Conservation (phyloP, 345 rosid genomes). For the Nasturtium officinale region DNA sequence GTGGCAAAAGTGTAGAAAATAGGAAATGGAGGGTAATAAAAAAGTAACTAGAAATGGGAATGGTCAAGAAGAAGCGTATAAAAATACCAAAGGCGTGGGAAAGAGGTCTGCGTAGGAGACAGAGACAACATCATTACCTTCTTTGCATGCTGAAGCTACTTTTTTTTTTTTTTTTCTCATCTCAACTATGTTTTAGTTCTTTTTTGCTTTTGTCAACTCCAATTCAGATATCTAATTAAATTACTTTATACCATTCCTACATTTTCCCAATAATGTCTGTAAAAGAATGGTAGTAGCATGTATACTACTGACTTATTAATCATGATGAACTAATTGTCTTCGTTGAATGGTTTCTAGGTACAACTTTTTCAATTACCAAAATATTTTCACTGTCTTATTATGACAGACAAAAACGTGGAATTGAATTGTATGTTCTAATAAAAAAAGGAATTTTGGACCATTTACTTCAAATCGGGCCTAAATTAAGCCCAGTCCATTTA, state of each 20-base stretch:
- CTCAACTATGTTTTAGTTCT: not conserved
- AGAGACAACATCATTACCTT: conserved; percentile 74
- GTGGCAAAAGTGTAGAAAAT: conserved; percentile 34
- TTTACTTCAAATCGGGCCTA: not conserved
- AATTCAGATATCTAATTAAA: conserved; percentile 9
- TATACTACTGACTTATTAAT: conserved; percentile 10
- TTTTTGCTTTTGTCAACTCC: conserved; percentile 13
- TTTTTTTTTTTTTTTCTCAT: not conserved
- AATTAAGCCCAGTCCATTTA: conserved; percentile 22
- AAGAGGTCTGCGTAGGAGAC: conserved; percentile 61
- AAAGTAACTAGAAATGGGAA: conserved; percentile 6
- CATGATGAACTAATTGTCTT: conserved; percentile 31
- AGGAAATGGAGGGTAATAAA: conserved; percentile 14
- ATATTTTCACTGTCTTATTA: not conserved
- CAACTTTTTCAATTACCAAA: conserved; percentile 10
- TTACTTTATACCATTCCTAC: not conserved
- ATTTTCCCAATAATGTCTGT: conserved; percentile 4
- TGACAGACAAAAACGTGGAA: not conserved
- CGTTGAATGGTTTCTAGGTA: conserved; percentile 20
- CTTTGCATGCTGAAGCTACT: conserved; percentile 67
- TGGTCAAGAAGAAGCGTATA: conserved; percentile 54
- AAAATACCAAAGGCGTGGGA: conserved; percentile 49
- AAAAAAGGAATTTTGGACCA: not conserved
- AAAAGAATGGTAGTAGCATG: not conserved
- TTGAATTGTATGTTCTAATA: not conserved